Conservation (phyloP, 1,139 yeast species). For the Taphrina betulina region DNA sequence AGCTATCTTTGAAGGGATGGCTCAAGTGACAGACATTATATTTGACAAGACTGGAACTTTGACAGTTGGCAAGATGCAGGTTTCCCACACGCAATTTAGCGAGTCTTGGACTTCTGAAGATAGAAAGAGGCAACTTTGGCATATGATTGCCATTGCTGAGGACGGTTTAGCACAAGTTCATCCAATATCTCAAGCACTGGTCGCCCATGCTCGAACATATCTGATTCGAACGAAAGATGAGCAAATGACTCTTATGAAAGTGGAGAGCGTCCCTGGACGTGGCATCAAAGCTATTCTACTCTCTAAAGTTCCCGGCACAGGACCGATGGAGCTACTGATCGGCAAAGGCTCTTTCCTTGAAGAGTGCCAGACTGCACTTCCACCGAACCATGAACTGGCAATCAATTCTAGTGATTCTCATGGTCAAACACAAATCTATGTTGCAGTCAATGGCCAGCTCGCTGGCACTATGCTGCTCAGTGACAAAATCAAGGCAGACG, state of each 20-base stretch:
- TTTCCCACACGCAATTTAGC: conserved; percentile 42
- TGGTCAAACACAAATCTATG: conserved; percentile 2
- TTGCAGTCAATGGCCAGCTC: conserved; percentile 41
- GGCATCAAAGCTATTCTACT: neutral
- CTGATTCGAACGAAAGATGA: no score
- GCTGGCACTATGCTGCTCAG: no score
- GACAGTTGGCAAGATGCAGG: conserved; percentile 77
- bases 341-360: no score
- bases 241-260: neutral
- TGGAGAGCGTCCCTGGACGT: conserved; percentile 1
- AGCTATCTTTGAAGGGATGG: conserved; percentile 76
- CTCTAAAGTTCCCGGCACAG: neutral
- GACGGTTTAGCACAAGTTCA: conserved; percentile 56
- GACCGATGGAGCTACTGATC: neutral
- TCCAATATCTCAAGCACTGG: conserved; percentile 2
- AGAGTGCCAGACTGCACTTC: no score
- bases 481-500: conserved; percentile 65
- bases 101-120: neutral
- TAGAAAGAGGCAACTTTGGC: conserved; percentile 52
- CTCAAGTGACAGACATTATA: conserved; percentile 62
- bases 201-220: neutral
- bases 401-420: no score
- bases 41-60: conserved; percentile 97
- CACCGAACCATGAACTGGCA: neutral
- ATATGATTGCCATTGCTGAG: conserved; percentile 63